Evolutionary conservation across 2,329 filamentous ascomycete genomes (phyloP).

Genomic region (Pseudodiploospora longispora): DNA sequence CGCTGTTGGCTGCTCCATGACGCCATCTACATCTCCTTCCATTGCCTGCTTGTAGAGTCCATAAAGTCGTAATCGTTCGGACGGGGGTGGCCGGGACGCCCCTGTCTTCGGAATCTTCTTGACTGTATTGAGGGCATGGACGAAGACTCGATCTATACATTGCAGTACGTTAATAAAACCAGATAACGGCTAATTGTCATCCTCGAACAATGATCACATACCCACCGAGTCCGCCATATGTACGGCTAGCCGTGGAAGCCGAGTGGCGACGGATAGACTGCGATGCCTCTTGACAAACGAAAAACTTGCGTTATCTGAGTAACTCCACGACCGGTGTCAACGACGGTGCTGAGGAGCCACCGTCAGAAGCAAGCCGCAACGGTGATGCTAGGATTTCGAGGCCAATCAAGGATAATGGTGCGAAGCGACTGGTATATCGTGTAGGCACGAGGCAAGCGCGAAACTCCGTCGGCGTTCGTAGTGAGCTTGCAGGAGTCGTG

Average conservation of each 20-base stretch:
- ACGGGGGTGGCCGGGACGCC: conserved; percentile 75
- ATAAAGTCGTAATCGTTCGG: conserved; percentile 85
- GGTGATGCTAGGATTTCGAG: too few relatives aligned
- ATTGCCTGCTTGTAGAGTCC: conserved; percentile 98
- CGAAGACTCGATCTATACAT: conserved; percentile 82
- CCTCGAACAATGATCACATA: conserved; percentile 14
- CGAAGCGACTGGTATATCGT: too few relatives aligned
- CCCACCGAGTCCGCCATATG: conserved; percentile 33
- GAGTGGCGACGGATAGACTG: conserved; percentile 3
- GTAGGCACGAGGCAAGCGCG: too few relatives aligned
- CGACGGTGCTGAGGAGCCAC: too few relatives aligned
- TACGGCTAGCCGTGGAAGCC: conserved; percentile 5
- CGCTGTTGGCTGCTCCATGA: conserved; percentile 72
- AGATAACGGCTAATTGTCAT: not conserved
- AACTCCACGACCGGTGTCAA: too few relatives aligned
- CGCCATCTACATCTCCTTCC: conserved; percentile 93
- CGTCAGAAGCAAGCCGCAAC: too few relatives aligned
- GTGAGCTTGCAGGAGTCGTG: too few relatives aligned
- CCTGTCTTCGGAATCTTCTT: conserved; percentile 95
- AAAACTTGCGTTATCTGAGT: too few relatives aligned
- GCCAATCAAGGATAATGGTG: too few relatives aligned
- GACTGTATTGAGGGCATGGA: conserved; percentile 96
- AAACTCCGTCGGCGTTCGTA: too few relatives aligned
- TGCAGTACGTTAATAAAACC: not conserved
- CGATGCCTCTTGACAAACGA: not conserved